Conservation (phyloP, 306 rosid species). For the Vigna trinervia region DNA sequence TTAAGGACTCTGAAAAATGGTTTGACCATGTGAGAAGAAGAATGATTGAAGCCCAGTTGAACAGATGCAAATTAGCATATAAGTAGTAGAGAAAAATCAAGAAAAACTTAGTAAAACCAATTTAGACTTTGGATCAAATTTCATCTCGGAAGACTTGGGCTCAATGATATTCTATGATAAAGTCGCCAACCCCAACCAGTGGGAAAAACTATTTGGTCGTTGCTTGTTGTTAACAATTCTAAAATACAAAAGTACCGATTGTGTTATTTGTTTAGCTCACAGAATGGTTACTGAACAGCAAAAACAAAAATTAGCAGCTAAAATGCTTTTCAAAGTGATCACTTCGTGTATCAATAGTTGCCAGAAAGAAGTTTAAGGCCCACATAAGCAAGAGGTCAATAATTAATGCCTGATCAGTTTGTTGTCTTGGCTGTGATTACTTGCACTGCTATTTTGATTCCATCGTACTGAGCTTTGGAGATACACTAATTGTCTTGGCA, state of each 20-base stretch:
- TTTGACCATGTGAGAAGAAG: slow-evolving; percentile 14
- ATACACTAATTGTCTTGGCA: slow-evolving; percentile 23
- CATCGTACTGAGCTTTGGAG: slow-evolving; percentile 14
- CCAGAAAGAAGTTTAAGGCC: slow-evolving; percentile 32
- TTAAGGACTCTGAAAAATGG: slow-evolving; percentile 15
- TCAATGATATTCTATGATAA: slow-evolving; percentile 7
- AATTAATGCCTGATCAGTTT: slow-evolving; percentile 16
- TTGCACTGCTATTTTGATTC: slow-evolving; percentile 35
- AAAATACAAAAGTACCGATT: neutral
- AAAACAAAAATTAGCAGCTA: slow-evolving; percentile 14
- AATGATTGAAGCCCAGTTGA: neutral
- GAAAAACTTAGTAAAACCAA: slow-evolving; percentile 12
- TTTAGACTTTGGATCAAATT: neutral
- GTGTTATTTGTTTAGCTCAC: neutral
- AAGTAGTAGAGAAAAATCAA: slow-evolving; percentile 12
- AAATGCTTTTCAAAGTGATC: slow-evolving; percentile 10
- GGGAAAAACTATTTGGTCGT: slow-evolving; percentile 1
- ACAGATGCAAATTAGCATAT: slow-evolving; percentile 3
- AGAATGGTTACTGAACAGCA: slow-evolving; percentile 18
- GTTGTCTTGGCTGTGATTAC: slow-evolving; percentile 19
- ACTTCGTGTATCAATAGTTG: slow-evolving; percentile 34
- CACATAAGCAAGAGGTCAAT: slow-evolving; percentile 22
- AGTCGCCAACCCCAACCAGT: neutral
- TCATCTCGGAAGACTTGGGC: neutral
- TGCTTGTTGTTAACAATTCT: slow-evolving; percentile 31